Percentiles rank a stretch among this genome's conserved stretches.
phyloP scores from a whole-genome alignment of 2,329 filamentous ascomycete genomes.

The Ilyonectria sp. region DNA sequence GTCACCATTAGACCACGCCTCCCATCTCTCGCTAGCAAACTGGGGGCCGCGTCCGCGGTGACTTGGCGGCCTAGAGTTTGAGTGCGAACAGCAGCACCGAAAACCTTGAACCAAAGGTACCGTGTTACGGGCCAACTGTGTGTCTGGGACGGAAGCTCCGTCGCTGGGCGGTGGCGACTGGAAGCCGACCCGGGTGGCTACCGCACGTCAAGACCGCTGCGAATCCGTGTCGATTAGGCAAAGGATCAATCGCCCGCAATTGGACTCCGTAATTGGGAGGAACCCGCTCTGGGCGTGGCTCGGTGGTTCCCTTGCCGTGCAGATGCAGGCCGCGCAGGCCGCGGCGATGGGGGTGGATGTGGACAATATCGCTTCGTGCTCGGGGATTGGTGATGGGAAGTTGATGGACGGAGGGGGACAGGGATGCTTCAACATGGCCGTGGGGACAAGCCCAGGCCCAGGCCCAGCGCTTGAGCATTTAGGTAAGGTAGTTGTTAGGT shows the following conservation, averaged over 20 bases:
- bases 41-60: not conserved
- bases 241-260: not conserved
- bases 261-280: not conserved
- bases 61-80: not conserved
- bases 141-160: not conserved
- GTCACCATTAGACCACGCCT: not conserved
- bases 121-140: not conserved
- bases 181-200: not conserved
- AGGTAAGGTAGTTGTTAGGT: not conserved
- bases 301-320: not conserved
- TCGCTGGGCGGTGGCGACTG: not conserved
- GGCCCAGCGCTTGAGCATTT: not conserved
- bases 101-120: not conserved
- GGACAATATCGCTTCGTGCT: not conserved
- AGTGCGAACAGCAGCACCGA: not conserved
- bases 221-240: not conserved
- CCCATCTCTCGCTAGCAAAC: not conserved
- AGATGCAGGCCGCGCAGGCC: conserved; percentile 4
- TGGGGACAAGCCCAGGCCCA: not conserved
- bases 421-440: not conserved
- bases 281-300: not conserved
- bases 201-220: not conserved
- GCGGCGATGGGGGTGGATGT: not conserved
- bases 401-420: not conserved
- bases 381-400: not conserved